Evolutionary conservation across 169 alveolate species (phyloP).

Genomic region (Plasmodium vivax): DNA sequence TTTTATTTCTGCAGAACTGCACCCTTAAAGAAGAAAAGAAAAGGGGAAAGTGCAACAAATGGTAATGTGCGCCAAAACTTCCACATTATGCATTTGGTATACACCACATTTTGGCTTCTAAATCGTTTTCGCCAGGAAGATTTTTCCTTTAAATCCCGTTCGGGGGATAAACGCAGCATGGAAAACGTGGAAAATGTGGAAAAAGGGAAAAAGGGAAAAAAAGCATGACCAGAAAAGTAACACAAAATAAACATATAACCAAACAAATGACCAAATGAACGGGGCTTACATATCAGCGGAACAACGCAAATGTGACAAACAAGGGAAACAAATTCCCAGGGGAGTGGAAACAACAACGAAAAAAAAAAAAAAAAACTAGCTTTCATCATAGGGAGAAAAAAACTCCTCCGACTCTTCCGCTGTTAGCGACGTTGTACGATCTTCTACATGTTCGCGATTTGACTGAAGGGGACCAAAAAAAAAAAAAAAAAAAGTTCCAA

Average conservation of each 20-base stretch:
- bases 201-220: not conserved
- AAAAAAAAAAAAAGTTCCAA: not conserved
- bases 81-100: not conserved
- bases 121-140: not conserved
- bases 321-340: not conserved
- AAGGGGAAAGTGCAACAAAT: not conserved
- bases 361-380: slow-evolving; percentile 20
- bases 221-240: not conserved
- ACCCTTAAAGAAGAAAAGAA: not conserved
- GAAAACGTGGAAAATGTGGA: not conserved
- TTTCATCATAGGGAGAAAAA: slow-evolving; percentile 71
- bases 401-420: slow-evolving; percentile 20
- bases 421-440: not conserved
- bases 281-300: not conserved
- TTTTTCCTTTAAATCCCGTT: slow-evolving; percentile 6
- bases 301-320: not conserved
- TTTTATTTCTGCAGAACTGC: not conserved
- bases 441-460: not conserved
- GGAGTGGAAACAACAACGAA: not conserved
- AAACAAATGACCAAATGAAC: not conserved
- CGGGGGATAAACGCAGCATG: not conserved
- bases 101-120: not conserved
- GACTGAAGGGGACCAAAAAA: not conserved
- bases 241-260: not conserved
- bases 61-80: not conserved